Conservation (phyloP, 1,139 yeast genomes). For the Blastobotrys illinoisensis region DNA sequence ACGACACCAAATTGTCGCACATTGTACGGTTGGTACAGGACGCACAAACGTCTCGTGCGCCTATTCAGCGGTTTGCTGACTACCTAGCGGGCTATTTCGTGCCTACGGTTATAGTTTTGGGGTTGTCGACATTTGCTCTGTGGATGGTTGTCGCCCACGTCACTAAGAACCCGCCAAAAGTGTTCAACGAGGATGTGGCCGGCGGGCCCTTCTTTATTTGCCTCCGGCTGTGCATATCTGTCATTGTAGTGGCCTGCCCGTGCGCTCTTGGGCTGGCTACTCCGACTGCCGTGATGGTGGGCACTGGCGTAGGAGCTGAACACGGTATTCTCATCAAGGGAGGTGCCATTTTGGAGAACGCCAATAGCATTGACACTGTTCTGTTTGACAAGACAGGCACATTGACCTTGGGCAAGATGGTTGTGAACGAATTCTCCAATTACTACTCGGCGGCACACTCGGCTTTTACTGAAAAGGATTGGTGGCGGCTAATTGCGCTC, state of each 20-base stretch:
- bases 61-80: slow-evolving; percentile 87
- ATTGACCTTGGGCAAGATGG: slow-evolving; percentile 79
- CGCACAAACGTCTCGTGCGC: slow-evolving; percentile 85
- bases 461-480: slow-evolving; percentile 20
- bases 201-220: slow-evolving; percentile 62
- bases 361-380: slow-evolving; percentile 59
- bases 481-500: slow-evolving; percentile 60
- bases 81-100: slow-evolving; percentile 81
- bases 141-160: slow-evolving; percentile 54
- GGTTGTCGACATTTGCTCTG: slow-evolving; percentile 57
- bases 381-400: slow-evolving; percentile 97
- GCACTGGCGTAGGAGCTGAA: slow-evolving; percentile 91
- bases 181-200: slow-evolving; percentile 52
- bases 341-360: slow-evolving; percentile 79
- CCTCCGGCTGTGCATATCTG: slow-evolving; percentile 81
- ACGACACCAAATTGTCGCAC: slow-evolving; percentile 79
- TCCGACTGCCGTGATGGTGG: slow-evolving; percentile 98
- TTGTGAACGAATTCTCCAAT: slow-evolving; percentile 34
- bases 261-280: slow-evolving; percentile 97
- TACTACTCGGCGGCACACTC: slow-evolving; percentile 19
- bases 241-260: slow-evolving; percentile 95
- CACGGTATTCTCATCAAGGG: slow-evolving; percentile 91
- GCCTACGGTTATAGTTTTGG: slow-evolving; percentile 59
- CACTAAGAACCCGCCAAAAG: slow-evolving; percentile 45
- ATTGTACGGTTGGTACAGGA: slow-evolving; percentile 81